These are phyloP conservation scores for Xylaria longipes DNA, from an alignment of 495 filamentous ascomycete species.

Conservation along the genomic window DNA sequence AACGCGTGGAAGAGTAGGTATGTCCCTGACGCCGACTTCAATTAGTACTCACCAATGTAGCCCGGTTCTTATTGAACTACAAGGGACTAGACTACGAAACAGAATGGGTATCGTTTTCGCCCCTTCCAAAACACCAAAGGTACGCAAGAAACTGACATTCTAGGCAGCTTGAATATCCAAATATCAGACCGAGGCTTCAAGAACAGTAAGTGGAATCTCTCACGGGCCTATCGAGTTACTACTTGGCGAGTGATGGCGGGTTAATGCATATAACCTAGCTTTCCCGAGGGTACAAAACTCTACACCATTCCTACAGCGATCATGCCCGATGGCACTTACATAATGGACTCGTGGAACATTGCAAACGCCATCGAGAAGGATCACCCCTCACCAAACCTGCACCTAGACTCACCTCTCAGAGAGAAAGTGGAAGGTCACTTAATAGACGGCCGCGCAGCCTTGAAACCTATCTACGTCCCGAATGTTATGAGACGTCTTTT, in stretches of 20 bases:
- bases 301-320: slow-evolving; percentile 64
- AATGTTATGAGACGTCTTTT: slow-evolving; percentile 47
- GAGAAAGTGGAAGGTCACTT: slow-evolving; percentile 40
- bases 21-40: background rate
- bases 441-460: background rate
- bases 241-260: background rate
- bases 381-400: slow-evolving; percentile 60
- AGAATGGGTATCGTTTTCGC: slow-evolving; percentile 56
- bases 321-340: slow-evolving; percentile 56
- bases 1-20: slow-evolving; percentile 67
- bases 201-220: slow-evolving; percentile 44
- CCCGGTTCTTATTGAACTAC: slow-evolving; percentile 64
- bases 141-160: background rate
- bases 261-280: slow-evolving; percentile 43
- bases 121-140: background rate
- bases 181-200: slow-evolving; percentile 56
- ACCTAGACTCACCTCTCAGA: slow-evolving; percentile 55
- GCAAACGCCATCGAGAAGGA: slow-evolving; percentile 55
- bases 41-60: slow-evolving; percentile 39
- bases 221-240: background rate
- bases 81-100: slow-evolving; percentile 68
- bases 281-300: slow-evolving; percentile 27
- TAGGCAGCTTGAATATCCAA: slow-evolving; percentile 60
- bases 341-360: slow-evolving; percentile 65
- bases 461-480: slow-evolving; percentile 44